These are phyloP conservation scores for Ampelomyces quisqualis DNA, from an alignment of 2,329 filamentous ascomycete genomes.

Conservation along the genomic window DNA sequence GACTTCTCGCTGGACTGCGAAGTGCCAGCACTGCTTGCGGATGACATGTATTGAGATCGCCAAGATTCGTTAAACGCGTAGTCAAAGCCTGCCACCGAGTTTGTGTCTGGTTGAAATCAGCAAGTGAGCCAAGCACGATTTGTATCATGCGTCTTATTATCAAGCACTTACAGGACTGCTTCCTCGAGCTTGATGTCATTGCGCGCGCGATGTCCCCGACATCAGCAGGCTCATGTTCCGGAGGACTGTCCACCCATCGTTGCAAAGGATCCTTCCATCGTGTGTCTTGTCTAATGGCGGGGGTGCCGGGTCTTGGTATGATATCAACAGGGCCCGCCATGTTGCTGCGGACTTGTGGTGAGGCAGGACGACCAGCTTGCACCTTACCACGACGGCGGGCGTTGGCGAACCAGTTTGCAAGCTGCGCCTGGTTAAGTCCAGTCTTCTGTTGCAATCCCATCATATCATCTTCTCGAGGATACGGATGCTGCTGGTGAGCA, in stretches of 20 bases:
- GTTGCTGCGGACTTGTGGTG: constrained; percentile 8
- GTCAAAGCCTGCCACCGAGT: not conserved
- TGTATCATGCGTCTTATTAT: no score
- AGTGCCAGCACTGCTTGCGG: constrained; percentile 27
- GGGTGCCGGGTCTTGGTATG: constrained; percentile 25
- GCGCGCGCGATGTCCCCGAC: constrained; percentile 27
- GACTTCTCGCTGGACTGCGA: constrained; percentile 27
- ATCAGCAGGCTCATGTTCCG: constrained; percentile 30
- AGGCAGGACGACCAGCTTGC: constrained; percentile 10
- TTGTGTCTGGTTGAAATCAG: constrained; percentile 1
- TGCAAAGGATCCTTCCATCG: constrained; percentile 24
- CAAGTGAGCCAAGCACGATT: no score
- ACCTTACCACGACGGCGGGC: constrained; percentile 28
- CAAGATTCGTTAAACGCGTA: constrained; percentile 9
- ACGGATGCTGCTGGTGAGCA: constrained; percentile 24
- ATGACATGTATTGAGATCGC: constrained; percentile 19
- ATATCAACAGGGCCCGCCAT: constrained; percentile 21
- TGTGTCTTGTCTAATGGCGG: constrained; percentile 11
- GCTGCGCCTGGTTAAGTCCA: constrained; percentile 27
- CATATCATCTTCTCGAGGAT: constrained; percentile 26
- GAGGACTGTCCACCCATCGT: constrained; percentile 33
- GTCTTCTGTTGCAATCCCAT: constrained; percentile 19
- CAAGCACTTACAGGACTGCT: constrained; percentile 6
- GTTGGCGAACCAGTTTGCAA: constrained; percentile 35
- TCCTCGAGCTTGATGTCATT: constrained; percentile 18